Evolutionary conservation across 495 filamentous ascomycete species (phyloP).

Genomic region (Xylaria curta): DNA sequence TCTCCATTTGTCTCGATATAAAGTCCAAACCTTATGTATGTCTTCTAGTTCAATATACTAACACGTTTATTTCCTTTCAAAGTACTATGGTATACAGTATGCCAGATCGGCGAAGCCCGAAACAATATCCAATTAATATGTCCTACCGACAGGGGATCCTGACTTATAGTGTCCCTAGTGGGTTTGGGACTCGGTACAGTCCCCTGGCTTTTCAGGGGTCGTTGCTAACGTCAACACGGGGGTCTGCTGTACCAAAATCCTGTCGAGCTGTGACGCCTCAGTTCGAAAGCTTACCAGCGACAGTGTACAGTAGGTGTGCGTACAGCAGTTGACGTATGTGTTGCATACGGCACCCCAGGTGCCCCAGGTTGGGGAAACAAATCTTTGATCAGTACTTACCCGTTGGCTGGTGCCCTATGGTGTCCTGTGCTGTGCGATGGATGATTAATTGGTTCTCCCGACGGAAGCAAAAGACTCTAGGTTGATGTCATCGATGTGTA

Average conservation of each 20-base stretch:
- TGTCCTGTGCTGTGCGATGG: background rate
- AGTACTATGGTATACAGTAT: constrained; percentile 3
- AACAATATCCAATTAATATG: constrained; percentile 16
- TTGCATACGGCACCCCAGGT: background rate
- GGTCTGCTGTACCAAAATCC: background rate
- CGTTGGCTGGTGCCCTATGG: background rate
- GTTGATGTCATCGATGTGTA: background rate
- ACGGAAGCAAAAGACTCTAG: background rate
- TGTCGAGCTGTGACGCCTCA: background rate
- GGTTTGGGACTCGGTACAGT: constrained; percentile 9
- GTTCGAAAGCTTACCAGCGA: background rate
- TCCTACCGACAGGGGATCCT: constrained; percentile 12
- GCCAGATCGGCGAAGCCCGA: constrained; percentile 13
- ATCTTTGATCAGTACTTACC: background rate
- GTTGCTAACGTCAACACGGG: constrained; percentile 4
- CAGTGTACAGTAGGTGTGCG: background rate
- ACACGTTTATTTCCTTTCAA: background rate
- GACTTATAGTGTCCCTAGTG: background rate
- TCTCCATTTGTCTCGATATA: background rate
- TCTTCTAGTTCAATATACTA: background rate
- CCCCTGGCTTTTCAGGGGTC: background rate
- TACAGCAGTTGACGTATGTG: background rate
- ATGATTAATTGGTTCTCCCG: background rate
- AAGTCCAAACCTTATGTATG: background rate
- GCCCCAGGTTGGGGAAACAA: background rate